Base-by-base conservation (phyloP, 306 rosid species). In the Malus sylvestris region DNA sequence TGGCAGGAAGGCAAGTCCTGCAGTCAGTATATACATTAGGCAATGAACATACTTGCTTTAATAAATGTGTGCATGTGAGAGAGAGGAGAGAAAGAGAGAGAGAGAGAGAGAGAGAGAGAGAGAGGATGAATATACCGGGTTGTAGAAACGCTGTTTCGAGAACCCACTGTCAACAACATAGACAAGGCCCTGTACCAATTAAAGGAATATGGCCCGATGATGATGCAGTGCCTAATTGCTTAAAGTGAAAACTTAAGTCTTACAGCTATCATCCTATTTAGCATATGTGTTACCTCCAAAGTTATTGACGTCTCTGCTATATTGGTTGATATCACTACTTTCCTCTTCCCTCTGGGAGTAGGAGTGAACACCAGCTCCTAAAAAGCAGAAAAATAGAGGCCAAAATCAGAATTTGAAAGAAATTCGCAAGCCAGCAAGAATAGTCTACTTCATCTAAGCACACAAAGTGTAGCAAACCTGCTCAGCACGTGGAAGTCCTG, bases 161-260 rank as follows among this genome's bases (percentile, higher is more conserved):
- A 94, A 94, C 55, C 98, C 98, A 86, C 96, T 87, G 79, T 94
- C 98, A 80, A 94, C 88, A 71, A 94, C 97, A 84, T 94, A 94
- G 29, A 91, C 98, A 77, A 91, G 77, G 19, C 96, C 98, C 98
- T 94, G 89, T 87, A 82, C 38, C 74, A 40, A 80, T 70, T 61
- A 83, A 76, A 73, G 59, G 68, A 82, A 40, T 42, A 82, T 72
- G 60, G 68, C 67, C 58, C 55, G 40, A 80, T 70, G 71, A 68
- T 61, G 69, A 75, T 33, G 38, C 64, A 71, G 55, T 52, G 46
- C 52, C 27, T n/a, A n/a, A 35, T 67, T 75, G 67, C 62, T 71
- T 61, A 63, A 38, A 11, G 57, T 66, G 70, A 42, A 75, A 79
- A 58, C 40, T 55, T 30, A 79, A 64, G 73, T 73, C 32, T 74